These are phyloP conservation scores for Tylopilus orsonianus DNA, from an alignment of 1,284 basidiomycete species.

Conservation along the genomic window DNA sequence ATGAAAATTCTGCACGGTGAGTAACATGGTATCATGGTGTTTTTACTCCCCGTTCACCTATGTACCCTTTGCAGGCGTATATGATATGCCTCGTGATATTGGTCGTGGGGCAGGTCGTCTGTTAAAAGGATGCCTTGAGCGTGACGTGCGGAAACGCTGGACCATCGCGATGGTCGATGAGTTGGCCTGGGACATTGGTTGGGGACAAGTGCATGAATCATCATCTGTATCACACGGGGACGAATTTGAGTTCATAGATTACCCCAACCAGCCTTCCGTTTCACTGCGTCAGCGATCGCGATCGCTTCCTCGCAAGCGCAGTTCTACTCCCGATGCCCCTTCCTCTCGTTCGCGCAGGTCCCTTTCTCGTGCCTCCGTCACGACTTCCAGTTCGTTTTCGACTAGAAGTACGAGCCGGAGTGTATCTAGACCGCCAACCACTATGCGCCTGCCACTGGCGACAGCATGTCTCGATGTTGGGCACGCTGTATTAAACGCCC, in stretches of 20 bases:
- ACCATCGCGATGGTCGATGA: conserved; percentile 72
- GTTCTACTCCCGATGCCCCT: conserved; percentile 4
- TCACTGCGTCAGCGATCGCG: conserved; percentile 17
- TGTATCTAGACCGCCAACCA: conserved; percentile 23
- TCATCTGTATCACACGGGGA: conserved; percentile 31
- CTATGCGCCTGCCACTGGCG: conserved; percentile 22
- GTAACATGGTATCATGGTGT: conserved; percentile 25
- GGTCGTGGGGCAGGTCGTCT: conserved; percentile 72
- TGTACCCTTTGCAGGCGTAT: conserved; percentile 46
- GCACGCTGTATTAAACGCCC: conserved; percentile 14
- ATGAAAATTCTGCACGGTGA: conserved; percentile 87
- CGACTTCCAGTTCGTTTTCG: conserved; percentile 36
- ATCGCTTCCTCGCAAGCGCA: conserved; percentile 16
- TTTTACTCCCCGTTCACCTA: conserved; percentile 3
- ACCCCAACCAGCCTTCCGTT: conserved; percentile 7
- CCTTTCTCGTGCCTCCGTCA: conserved; percentile 41
- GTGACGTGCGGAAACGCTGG: conserved; percentile 63
- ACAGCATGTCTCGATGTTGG: conserved; percentile 17
- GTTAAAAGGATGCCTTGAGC: conserved; percentile 73
- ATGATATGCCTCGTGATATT: conserved; percentile 56
- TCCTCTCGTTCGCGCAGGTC: conserved; percentile 37
- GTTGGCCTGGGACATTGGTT: conserved; percentile 79
- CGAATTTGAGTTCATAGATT: conserved; percentile 32
- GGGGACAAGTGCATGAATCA: conserved; percentile 47
- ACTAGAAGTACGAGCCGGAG: conserved; percentile 36